A percentile compares a stretch with the other conserved stretches of the same genome.
These are phyloP conservation scores for Cryoendolithus antarcticus DNA, from an alignment of 2,329 filamentous ascomycete species.

Conservation along the genomic window DNA sequence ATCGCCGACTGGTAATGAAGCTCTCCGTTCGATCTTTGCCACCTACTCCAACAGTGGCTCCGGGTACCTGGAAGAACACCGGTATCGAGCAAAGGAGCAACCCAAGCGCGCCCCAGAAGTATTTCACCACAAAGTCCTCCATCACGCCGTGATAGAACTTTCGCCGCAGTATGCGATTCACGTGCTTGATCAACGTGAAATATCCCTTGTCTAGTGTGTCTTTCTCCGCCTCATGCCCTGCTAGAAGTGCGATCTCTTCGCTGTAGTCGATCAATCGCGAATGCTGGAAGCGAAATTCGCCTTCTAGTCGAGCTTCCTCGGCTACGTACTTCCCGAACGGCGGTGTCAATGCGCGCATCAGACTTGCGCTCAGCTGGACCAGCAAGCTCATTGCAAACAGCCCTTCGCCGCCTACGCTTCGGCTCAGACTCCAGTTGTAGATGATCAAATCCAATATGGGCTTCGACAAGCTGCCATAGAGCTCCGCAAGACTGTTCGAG, in stretches of 20 bases:
- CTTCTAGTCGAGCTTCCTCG: constrained; percentile 86
- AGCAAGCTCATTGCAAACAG: constrained; percentile 90
- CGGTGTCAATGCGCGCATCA: constrained; percentile 89
- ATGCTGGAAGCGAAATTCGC: constrained; percentile 93
- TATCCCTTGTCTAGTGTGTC: constrained; percentile 98
- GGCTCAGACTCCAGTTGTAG: constrained; percentile 87
- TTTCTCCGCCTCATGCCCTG: constrained; percentile 87
- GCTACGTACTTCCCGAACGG: constrained; percentile 97
- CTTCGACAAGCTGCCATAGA: constrained; percentile 95
- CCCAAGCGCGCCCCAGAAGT: constrained; percentile 93
- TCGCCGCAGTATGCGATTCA: constrained; percentile 83
- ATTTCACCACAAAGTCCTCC: constrained; percentile 99
- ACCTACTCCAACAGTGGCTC: constrained; percentile 8
- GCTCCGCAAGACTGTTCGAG: constrained; percentile 82
- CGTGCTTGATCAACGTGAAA: constrained; percentile 97
- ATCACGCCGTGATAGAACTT: constrained; percentile 97
- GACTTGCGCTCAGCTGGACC: constrained; percentile 80
- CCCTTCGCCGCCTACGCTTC: constrained; percentile 90
- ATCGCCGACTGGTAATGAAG: constrained; percentile 86
- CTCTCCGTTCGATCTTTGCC: constrained; percentile 30
- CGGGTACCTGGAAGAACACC: constrained; percentile 70
- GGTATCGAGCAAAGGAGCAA: constrained; percentile 86
- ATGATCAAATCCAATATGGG: constrained; percentile 91
- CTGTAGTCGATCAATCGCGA: constrained; percentile 89
- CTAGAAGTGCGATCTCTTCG: constrained; percentile 87